Base-by-base conservation (phyloP, 495 filamentous ascomycete species). In the Hypoxylon cercidicola region DNA sequence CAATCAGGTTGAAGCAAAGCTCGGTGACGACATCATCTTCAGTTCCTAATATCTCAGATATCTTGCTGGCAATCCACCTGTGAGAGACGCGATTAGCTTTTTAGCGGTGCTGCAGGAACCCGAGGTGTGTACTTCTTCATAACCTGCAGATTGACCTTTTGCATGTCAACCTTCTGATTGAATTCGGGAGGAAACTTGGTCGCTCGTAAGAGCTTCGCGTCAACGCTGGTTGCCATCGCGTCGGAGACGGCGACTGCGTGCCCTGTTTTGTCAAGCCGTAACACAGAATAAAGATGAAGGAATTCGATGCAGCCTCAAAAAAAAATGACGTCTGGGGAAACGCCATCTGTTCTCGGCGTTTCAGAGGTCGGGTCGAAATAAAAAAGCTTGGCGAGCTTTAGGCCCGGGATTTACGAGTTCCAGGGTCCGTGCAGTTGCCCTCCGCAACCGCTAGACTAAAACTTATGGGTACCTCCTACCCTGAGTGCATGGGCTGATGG, bases 1-100 rank as follows among this genome's bases (percentile, higher is more conserved):
- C 95, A 16, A 98, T 81, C 30, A 97, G 78, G 69, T 93, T 92
- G 78, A 93, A 97, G 73, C 92, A 92, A 11, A 96, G 87, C 76
- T 97, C 93, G 58, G 93, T 94, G 18, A 98, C 89, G 30, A 99
- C 91, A 69, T 98, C 95, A 72, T 99, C 95, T 62, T 99, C 95
- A 71, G 84, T 90, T 7, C 89, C 90, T 19, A 98, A 81, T 51
- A 98, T 94, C 32, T 91, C 88, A 9, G 89, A 90, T 50, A 98
- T 91, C 73, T 88, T 90, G 58, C 86, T 85, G 2, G 91, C 89
- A 72, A 98, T 97, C 95, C 95, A 99, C 78, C 93, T 97, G 68
- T 18, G 18, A 62, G 9, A 58, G 21, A 15, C n/a, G n/a, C n/a
- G 16, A 55, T 75, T 59, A 74, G 73, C 28, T 45, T 19, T 50